Conservation (phyloP, 495 filamentous ascomycete species). For the Penicillium goetzii region DNA sequence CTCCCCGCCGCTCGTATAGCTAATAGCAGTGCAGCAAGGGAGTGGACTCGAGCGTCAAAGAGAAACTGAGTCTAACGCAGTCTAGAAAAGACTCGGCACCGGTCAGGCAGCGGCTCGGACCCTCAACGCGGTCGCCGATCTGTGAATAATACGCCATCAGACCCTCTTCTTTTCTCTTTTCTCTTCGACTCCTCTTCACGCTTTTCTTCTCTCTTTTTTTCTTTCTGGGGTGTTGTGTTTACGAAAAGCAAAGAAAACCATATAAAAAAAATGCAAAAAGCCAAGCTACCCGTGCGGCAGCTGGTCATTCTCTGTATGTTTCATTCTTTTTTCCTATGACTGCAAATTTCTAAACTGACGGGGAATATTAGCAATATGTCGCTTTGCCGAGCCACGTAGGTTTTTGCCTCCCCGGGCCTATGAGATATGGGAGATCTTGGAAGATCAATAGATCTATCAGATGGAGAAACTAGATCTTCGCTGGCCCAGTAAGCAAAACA, state of each 20-base stretch:
- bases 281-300: constrained; percentile 54
- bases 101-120: constrained; percentile 11
- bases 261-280: constrained; percentile 35
- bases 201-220: background rate
- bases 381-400: constrained; percentile 80
- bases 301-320: constrained; percentile 67
- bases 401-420: constrained; percentile 3
- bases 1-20: background rate
- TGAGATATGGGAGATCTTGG: background rate
- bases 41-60: background rate
- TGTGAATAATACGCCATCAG: background rate
- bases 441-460: background rate
- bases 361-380: constrained; percentile 54
- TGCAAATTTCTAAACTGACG: constrained; percentile 4
- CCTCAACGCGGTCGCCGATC: constrained; percentile 7
- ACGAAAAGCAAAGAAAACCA: background rate
- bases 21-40: background rate
- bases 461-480: background rate
- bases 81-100: constrained; percentile 3
- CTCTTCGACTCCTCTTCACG: background rate
- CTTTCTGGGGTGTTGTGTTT: background rate
- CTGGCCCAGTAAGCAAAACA: background rate
- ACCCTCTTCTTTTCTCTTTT: background rate
- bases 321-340: constrained; percentile 12
- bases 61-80: background rate